Conservation (phyloP, 179 eudicot species). For the Spinacia oleracea region DNA sequence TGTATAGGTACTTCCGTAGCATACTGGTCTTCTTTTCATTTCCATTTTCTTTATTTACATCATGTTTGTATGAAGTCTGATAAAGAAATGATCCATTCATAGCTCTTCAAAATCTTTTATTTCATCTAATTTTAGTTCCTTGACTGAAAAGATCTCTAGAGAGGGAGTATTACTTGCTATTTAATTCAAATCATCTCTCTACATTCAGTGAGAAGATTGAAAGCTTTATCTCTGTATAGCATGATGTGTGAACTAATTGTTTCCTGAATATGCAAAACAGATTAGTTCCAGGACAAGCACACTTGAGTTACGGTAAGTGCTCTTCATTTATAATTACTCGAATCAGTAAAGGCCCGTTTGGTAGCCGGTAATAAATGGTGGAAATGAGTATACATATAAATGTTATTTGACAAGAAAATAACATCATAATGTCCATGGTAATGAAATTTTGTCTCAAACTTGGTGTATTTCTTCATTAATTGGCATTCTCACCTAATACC, state of each 20-base stretch:
- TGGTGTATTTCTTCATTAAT: no score
- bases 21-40: constrained; percentile 5
- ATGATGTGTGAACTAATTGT: constrained; percentile 11
- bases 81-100: background rate
- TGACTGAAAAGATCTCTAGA: background rate
- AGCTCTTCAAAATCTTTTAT: background rate
- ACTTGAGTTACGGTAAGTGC: constrained; percentile 83
- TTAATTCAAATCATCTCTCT: background rate
- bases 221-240: background rate
- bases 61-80: constrained; percentile 6
- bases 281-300: constrained; percentile 89
- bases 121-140: background rate
- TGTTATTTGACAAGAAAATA: no score
- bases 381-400: no score
- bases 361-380: no score
- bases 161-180: background rate
- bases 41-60: background rate
- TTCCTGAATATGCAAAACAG: constrained; percentile 36
- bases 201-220: background rate
- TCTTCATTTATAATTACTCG: background rate
- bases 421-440: no score
- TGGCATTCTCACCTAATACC: no score
- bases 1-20: constrained; percentile 59
- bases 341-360: no score
- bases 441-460: no score